Conservation (phyloP, 2,329 filamentous ascomycete species). For the Claviceps maximensis region DNA sequence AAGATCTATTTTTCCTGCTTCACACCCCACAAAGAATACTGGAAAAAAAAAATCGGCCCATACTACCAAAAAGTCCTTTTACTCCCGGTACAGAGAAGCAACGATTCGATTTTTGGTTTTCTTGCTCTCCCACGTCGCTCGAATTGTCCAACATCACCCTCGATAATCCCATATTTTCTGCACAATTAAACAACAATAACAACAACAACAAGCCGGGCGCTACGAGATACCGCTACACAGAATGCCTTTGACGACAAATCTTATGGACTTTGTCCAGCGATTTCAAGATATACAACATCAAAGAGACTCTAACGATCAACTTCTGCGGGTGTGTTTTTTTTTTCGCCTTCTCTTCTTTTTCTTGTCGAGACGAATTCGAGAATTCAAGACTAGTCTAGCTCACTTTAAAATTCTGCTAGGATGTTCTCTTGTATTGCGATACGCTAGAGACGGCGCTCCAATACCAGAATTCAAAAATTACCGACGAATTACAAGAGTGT, state of each 20-base stretch:
- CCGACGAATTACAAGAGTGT: conserved; percentile 27
- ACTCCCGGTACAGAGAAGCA: not conserved
- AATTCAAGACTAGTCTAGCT: not conserved
- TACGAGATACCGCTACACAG: not conserved
- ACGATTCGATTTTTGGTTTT: not conserved
- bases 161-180: not conserved
- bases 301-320: conserved; percentile 26
- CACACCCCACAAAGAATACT: too few species aligned
- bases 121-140: not conserved
- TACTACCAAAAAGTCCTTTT: too few species aligned
- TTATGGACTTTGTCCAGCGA: conserved; percentile 34
- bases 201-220: too few species aligned
- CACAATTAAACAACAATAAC: too few species aligned
- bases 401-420: conserved; percentile 10
- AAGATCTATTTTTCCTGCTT: not conserved
- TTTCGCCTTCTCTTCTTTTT: not conserved
- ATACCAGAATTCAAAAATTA: conserved; percentile 30
- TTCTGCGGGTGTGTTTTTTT: conserved; percentile 30
- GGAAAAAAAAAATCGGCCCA: too few species aligned
- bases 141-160: not conserved
- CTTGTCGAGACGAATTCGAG: not conserved
- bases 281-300: conserved; percentile 31
- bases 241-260: conserved; percentile 15
- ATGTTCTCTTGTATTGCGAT: conserved; percentile 23
- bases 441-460: conserved; percentile 28